A percentile compares a stretch with the other conserved stretches of the same genome.
phyloP scores from a whole-genome alignment of 495 filamentous ascomycete genomes.

The Talaromyces liani region DNA sequence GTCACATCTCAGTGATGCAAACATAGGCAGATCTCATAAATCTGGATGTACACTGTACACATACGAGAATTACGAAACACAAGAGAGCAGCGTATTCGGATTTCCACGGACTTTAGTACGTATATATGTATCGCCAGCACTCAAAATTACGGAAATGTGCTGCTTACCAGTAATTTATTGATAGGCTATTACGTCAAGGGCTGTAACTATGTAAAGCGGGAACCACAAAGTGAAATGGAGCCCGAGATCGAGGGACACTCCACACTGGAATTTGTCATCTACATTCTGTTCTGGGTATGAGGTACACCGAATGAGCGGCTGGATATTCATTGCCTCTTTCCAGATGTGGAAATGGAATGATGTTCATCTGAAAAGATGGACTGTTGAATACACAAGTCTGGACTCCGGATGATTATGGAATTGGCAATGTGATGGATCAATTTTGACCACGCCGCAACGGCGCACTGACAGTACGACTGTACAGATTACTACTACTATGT shows the following conservation, averaged over 20 bases:
- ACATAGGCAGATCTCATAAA: neutral
- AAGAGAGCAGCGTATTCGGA: neutral
- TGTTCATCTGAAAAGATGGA: neutral
- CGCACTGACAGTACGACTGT: neutral
- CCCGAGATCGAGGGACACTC: neutral
- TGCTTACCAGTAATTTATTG: neutral
- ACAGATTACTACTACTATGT: too few relatives aligned
- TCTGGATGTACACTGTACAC: neutral
- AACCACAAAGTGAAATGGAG: neutral
- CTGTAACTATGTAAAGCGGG: neutral
- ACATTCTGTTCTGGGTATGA: neutral
- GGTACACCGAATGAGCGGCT: neutral
- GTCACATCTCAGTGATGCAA: neutral
- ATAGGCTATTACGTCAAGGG: neutral
- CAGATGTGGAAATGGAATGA: neutral
- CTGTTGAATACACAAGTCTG: neutral
- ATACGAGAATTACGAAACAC: neutral
- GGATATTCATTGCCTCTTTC: neutral
- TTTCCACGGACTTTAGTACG: neutral
- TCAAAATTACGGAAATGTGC: neutral
- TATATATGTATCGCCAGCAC: neutral
- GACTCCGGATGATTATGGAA: neutral
- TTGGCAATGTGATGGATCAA: neutral
- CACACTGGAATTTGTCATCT: constrained; percentile 1
- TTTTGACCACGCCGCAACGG: neutral